Conservation (phyloP, 2,329 filamentous ascomycete genomes). For the Alternaria ventricosa region DNA sequence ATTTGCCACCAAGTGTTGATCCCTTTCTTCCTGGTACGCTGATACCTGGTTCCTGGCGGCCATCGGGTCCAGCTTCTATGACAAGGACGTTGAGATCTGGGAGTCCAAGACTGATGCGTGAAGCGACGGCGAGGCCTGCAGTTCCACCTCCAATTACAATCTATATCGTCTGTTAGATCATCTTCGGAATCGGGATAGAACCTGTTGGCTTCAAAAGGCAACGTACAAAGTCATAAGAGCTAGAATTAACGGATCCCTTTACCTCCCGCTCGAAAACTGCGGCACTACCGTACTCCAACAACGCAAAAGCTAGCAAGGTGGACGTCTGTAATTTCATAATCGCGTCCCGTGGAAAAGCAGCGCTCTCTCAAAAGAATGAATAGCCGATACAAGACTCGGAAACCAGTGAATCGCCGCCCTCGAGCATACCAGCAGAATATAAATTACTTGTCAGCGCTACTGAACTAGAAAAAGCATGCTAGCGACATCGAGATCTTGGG, state of each 20-base stretch:
- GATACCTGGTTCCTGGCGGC: conserved; percentile 34
- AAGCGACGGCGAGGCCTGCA: conserved; percentile 39
- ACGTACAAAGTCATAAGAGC: conserved; percentile 13
- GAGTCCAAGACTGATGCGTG: conserved; percentile 42
- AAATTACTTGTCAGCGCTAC: background rate
- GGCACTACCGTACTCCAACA: conserved; percentile 9
- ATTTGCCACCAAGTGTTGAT: conserved; percentile 34
- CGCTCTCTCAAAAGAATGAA: background rate
- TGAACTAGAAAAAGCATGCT: conserved; percentile 1
- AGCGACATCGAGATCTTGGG: conserved; percentile 2
- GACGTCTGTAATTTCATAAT: conserved; percentile 13
- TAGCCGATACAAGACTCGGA: background rate
- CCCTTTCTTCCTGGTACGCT: conserved; percentile 36
- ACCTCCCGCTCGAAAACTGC: background rate
- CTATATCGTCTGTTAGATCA: conserved; percentile 5
- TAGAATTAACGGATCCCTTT: background rate
- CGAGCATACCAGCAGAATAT: background rate
- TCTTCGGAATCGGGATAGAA: background rate
- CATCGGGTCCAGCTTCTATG: conserved; percentile 40
- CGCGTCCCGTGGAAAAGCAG: background rate
- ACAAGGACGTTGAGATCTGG: conserved; percentile 30
- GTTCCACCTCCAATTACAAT: conserved; percentile 34
- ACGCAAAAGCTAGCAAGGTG: conserved; percentile 2
- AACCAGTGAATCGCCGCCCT: background rate
- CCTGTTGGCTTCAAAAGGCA: background rate